Conservation (phyloP, 1,139 yeast genomes). For the Pichia sp. region DNA sequence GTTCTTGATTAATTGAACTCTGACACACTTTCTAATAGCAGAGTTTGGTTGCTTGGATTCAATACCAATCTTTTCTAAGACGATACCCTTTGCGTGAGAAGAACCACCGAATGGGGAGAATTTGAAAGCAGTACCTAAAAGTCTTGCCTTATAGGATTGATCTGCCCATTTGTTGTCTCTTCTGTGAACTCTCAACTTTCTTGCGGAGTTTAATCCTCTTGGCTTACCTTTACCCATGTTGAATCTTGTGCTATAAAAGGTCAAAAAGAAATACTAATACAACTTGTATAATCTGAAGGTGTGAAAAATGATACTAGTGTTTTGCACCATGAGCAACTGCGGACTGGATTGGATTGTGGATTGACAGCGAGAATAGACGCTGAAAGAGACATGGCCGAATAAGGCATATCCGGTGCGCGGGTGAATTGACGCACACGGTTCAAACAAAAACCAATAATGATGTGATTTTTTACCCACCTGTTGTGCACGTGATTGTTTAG, state of each 20-base stretch:
- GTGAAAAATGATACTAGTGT: constrained; percentile 1
- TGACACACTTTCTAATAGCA: constrained; percentile 99
- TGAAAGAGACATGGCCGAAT: neutral
- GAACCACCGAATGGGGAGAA: constrained; percentile 99
- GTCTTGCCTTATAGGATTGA: constrained; percentile 95
- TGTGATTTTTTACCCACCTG: too few species aligned
- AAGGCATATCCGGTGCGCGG: constrained; percentile 3
- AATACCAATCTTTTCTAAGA: constrained; percentile 98
- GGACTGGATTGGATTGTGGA: neutral
- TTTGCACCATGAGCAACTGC: neutral
- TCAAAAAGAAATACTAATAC: neutral
- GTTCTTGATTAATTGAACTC: constrained; percentile 99
- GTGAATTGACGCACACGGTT: neutral
- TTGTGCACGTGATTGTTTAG: neutral
- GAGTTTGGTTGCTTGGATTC: constrained; percentile 99
- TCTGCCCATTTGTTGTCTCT: constrained; percentile 99
- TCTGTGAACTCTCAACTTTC: constrained; percentile 99
- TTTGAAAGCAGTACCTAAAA: constrained; percentile 99
- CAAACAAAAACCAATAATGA: neutral
- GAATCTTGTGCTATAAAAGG: constrained; percentile 6
- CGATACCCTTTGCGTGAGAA: constrained; percentile 99
- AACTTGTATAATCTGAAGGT: neutral
- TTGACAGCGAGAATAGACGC: too few species aligned
- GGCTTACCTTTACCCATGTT: constrained; percentile 64
- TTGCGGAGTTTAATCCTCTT: constrained; percentile 99